These are phyloP conservation scores for Blepharisma stoltei DNA, from an alignment of 73 alveolate species.

Conservation along the genomic window DNA sequence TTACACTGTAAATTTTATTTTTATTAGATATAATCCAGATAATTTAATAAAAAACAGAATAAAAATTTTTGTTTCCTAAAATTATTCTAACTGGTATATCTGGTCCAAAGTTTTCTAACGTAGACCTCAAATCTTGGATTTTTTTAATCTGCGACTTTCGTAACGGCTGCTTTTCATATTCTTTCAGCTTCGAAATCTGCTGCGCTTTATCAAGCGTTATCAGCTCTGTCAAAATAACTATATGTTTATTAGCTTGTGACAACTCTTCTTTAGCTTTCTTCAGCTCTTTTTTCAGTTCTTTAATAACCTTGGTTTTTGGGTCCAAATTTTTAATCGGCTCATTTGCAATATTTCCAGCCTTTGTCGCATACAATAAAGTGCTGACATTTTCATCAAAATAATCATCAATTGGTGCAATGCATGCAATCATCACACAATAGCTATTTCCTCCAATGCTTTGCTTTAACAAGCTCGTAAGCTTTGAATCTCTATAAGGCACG, in stretches of 20 bases:
- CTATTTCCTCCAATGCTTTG: conserved; percentile 97
- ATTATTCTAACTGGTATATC: too few relatives aligned
- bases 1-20: too few relatives aligned
- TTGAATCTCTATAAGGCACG: conserved; percentile 97
- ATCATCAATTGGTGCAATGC: conserved; percentile 89
- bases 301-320: conserved; percentile 84
- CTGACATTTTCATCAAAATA: conserved; percentile 92
- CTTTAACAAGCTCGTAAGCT: conserved; percentile 95
- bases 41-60: too few relatives aligned
- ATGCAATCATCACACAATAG: conserved; percentile 96
- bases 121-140: conserved; percentile 3
- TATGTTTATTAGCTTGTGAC: conserved; percentile 84
- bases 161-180: background rate
- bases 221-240: conserved; percentile 54
- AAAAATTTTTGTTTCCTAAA: too few relatives aligned
- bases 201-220: background rate
- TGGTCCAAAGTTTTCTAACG: background rate
- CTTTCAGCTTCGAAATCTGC: background rate
- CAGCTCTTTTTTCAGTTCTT: conserved; percentile 77
- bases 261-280: conserved; percentile 81
- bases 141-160: background rate
- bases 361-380: conserved; percentile 93
- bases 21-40: too few relatives aligned
- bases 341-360: conserved; percentile 94
- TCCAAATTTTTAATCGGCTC: conserved; percentile 96